These are phyloP conservation scores for Phytophthora vignae DNA, from an alignment of 352 stramenopile species.

Conservation along the genomic window DNA sequence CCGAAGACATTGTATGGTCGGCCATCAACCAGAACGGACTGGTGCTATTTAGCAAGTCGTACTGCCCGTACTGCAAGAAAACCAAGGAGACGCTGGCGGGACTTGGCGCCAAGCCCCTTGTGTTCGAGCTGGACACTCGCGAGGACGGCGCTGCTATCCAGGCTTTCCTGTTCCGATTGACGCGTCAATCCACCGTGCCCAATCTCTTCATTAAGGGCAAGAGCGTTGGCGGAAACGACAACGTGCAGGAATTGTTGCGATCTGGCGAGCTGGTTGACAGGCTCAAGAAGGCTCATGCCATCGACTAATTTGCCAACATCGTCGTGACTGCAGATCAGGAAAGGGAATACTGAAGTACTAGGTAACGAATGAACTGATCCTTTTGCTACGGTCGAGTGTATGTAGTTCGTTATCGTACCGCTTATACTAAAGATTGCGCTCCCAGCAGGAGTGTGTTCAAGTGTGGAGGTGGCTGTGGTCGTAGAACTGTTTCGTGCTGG, in stretches of 20 bases:
- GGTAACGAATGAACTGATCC: conserved; percentile 26
- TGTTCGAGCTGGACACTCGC: conserved; percentile 85
- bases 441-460: background rate
- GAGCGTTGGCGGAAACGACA: conserved; percentile 95
- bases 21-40: conserved; percentile 74
- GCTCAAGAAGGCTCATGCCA: conserved; percentile 75
- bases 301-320: conserved; percentile 40
- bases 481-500: conserved; percentile 87
- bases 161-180: conserved; percentile 91
- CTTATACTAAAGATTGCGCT: conserved; percentile 5
- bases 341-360: background rate
- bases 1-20: conserved; percentile 77
- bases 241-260: conserved; percentile 87
- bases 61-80: conserved; percentile 89
- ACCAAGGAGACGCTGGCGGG: conserved; percentile 73
- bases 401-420: conserved; percentile 11
- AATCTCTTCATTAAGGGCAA: conserved; percentile 98
- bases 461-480: conserved; percentile 80
- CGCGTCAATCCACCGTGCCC: conserved; percentile 95
- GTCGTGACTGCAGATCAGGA: conserved; percentile 7
- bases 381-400: conserved; percentile 4
- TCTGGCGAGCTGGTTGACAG: conserved; percentile 92
- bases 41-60: conserved; percentile 90
- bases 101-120: conserved; percentile 66
- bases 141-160: conserved; percentile 93